Percentiles rank a stretch among this genome's conserved stretches.
These are phyloP conservation scores for bread wheat (Triticum aestivum) DNA, from an alignment of 176 grass and related monocot genomes.

Conservation along the genomic window DNA sequence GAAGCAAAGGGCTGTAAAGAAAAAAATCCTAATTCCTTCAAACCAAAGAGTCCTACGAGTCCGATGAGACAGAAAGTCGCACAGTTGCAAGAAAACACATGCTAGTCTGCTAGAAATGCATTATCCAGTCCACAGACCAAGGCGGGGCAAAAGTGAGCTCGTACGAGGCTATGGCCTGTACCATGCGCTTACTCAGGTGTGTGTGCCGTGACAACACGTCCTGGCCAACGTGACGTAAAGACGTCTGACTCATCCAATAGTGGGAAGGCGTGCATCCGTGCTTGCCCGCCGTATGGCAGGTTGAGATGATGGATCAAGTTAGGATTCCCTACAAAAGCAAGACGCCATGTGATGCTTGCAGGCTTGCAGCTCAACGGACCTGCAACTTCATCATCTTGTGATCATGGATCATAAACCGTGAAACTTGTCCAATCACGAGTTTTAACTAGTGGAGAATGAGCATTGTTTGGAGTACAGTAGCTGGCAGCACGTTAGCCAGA, in stretches of 20 bases:
- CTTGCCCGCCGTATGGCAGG: conserved; percentile 7
- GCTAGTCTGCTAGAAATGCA: background rate
- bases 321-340: conserved; percentile 44
- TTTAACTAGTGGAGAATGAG: background rate
- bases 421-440: conserved; percentile 10
- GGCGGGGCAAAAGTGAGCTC: background rate
- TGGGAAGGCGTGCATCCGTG: background rate
- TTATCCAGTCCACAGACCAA: background rate
- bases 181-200: background rate
- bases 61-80: background rate
- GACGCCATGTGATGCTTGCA: conserved; percentile 29
- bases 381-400: conserved; percentile 22
- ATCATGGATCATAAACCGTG: background rate
- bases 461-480: background rate
- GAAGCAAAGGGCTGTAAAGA: too few species aligned
- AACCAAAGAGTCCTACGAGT: too few species aligned
- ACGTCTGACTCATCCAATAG: conserved; percentile 14
- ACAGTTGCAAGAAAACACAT: background rate
- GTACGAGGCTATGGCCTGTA: background rate
- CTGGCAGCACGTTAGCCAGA: background rate
- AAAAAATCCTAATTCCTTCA: too few species aligned
- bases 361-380: background rate
- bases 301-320: conserved; percentile 40
- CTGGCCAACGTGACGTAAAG: conserved; percentile 39
- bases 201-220: background rate